Evolutionary conservation across 2,329 filamentous ascomycete genomes (phyloP).

Genomic region (Alternaria arbusti): DNA sequence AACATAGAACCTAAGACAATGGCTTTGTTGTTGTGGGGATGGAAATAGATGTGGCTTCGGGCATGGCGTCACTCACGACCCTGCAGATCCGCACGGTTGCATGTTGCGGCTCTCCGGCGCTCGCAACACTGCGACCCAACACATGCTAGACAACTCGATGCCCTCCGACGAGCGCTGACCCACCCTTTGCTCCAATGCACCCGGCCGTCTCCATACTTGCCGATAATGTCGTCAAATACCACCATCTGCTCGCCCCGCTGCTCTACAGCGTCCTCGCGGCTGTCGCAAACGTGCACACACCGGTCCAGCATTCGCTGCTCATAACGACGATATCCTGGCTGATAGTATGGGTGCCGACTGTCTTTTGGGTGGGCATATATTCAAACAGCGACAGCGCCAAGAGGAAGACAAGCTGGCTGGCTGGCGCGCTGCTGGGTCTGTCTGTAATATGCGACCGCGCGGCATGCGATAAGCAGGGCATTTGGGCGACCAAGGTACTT

Average conservation of each 20-base stretch:
- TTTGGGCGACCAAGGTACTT: conserved; percentile 56
- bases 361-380: conserved; percentile 42
- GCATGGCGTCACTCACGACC: conserved; percentile 18
- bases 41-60: not conserved
- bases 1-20: not conserved
- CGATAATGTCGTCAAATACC: conserved; percentile 43
- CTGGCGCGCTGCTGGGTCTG: conserved; percentile 52
- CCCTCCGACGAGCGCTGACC: conserved; percentile 42
- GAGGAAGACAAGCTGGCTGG: conserved; percentile 47
- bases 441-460: conserved; percentile 53
- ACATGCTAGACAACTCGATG: conserved; percentile 33
- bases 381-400: conserved; percentile 30
- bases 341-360: conserved; percentile 45
- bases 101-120: conserved; percentile 1
- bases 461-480: conserved; percentile 51
- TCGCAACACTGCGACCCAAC: conserved; percentile 6
- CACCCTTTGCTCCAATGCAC: conserved; percentile 45
- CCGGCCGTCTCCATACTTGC: conserved; percentile 37
- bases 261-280: conserved; percentile 45
- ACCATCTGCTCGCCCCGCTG: conserved; percentile 40
- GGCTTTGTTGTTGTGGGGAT: not conserved
- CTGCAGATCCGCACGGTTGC: conserved; percentile 13
- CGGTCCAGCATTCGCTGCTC: conserved; percentile 51
- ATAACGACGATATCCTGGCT: conserved; percentile 53
- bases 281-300: conserved; percentile 43